These are phyloP conservation scores for Phaeoacremonium minimum DNA, from an alignment of 2,329 filamentous ascomycete species.

Conservation along the genomic window DNA sequence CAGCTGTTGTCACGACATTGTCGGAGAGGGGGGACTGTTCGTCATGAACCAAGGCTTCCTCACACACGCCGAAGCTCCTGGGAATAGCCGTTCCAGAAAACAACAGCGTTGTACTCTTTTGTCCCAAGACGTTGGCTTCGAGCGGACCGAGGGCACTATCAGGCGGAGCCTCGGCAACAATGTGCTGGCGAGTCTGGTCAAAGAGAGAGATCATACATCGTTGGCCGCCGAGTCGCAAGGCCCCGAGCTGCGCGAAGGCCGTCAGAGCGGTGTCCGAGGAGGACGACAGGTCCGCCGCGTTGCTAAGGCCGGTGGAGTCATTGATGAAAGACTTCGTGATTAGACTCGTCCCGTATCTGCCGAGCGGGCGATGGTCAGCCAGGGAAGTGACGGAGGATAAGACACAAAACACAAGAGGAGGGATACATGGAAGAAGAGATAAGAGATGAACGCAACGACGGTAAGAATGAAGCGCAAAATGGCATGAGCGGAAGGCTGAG, in stretches of 20 bases:
- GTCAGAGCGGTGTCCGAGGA: slow-evolving; percentile 29
- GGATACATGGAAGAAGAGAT: no score
- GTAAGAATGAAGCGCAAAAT: no score
- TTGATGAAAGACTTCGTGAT: no score
- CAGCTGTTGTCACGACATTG: neutral
- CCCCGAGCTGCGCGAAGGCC: slow-evolving; percentile 44
- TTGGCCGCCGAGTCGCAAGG: slow-evolving; percentile 40
- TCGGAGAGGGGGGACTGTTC: neutral
- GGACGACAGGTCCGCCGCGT: neutral
- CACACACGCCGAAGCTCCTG: neutral
- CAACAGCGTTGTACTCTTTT: no score
- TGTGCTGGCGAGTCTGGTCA: slow-evolving; percentile 6
- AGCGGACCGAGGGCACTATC: neutral
- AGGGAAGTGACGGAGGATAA: no score
- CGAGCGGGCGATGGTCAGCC: no score
- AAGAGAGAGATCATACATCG: slow-evolving; percentile 26
- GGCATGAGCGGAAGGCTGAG: no score
- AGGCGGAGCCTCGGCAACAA: slow-evolving; percentile 8
- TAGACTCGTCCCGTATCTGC: no score
- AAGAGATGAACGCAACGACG: no score
- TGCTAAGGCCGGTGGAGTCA: no score
- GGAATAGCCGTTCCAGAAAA: slow-evolving; percentile 5
- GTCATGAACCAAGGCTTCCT: slow-evolving; percentile 2
- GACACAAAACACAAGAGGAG: no score
- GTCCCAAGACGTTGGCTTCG: neutral